These are phyloP conservation scores for Tolypocladium tropicale DNA, from an alignment of 2,329 filamentous ascomycete species.

Conservation along the genomic window DNA sequence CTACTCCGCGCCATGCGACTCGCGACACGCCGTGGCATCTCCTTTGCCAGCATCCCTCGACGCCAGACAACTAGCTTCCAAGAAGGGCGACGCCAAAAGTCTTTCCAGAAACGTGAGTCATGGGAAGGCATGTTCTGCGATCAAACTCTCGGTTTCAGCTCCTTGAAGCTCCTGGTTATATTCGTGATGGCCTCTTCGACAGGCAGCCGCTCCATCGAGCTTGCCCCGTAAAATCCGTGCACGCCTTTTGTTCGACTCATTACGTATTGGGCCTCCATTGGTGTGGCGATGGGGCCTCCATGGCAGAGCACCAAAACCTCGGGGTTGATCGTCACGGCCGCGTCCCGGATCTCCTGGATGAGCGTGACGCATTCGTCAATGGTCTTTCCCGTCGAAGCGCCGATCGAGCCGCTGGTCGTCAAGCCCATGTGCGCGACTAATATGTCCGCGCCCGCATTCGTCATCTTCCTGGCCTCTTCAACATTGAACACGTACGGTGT, in stretches of 20 bases:
- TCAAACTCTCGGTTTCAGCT: not conserved
- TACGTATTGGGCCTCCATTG: slow-evolving; percentile 53
- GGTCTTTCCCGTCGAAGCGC: slow-evolving; percentile 48
- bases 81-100: no score
- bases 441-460: slow-evolving; percentile 53
- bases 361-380: slow-evolving; percentile 53
- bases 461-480: slow-evolving; percentile 52
- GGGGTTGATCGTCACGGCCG: slow-evolving; percentile 40
- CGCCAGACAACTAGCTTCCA: no score
- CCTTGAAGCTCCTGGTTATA: slow-evolving; percentile 19
- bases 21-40: no score
- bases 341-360: slow-evolving; percentile 55
- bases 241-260: slow-evolving; percentile 49
- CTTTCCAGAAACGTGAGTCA: no score
- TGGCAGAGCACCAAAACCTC: slow-evolving; percentile 61
- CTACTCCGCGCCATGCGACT: no score
- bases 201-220: slow-evolving; percentile 58
- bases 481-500: slow-evolving; percentile 61
- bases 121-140: no score
- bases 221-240: slow-evolving; percentile 65
- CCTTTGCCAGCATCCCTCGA: no score
- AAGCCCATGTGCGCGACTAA: slow-evolving; percentile 60
- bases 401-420: slow-evolving; percentile 54
- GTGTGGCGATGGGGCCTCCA: slow-evolving; percentile 56
- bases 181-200: slow-evolving; percentile 54